phyloP scores from a whole-genome alignment of 2,329 filamentous ascomycete genomes.

The Xylariomycetidae sp. region DNA sequence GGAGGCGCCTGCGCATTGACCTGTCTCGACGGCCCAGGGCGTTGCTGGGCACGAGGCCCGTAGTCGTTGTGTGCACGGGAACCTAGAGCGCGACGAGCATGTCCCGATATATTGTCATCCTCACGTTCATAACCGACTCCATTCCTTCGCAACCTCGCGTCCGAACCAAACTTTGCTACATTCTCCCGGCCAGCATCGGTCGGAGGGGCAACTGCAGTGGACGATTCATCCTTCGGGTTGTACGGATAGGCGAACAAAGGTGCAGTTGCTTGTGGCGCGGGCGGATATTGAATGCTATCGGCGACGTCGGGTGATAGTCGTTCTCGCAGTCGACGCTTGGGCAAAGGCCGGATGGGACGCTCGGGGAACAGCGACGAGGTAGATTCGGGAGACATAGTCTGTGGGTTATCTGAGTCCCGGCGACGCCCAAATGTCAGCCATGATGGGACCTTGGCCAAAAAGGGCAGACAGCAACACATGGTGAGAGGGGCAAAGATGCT shows the following conservation, averaged over 20 bases:
- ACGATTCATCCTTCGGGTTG: constrained; percentile 42
- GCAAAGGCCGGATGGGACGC: constrained; percentile 86
- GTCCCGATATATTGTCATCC: constrained; percentile 17
- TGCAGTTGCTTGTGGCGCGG: constrained; percentile 61
- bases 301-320: constrained; percentile 80
- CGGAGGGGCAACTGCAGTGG: constrained; percentile 15
- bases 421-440: too few relatives aligned
- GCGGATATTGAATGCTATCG: constrained; percentile 75
- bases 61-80: constrained; percentile 43
- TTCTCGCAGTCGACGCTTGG: constrained; percentile 81
- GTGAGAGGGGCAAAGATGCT: constrained; percentile 9
- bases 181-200: too few relatives aligned
- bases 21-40: constrained; percentile 39
- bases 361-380: constrained; percentile 78
- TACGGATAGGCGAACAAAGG: constrained; percentile 74
- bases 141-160: constrained; percentile 28
- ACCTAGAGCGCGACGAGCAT: constrained; percentile 27
- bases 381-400: constrained; percentile 66
- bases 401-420: too few relatives aligned
- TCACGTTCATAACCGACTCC: constrained; percentile 18
- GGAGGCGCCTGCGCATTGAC: constrained; percentile 50
- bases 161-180: constrained; percentile 26
- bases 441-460: constrained; percentile 14
- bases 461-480: constrained; percentile 16
- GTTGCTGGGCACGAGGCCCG: constrained; percentile 35